phyloP scores from a whole-genome alignment of 2,329 filamentous ascomycete genomes.

The Penicillium sp. region DNA sequence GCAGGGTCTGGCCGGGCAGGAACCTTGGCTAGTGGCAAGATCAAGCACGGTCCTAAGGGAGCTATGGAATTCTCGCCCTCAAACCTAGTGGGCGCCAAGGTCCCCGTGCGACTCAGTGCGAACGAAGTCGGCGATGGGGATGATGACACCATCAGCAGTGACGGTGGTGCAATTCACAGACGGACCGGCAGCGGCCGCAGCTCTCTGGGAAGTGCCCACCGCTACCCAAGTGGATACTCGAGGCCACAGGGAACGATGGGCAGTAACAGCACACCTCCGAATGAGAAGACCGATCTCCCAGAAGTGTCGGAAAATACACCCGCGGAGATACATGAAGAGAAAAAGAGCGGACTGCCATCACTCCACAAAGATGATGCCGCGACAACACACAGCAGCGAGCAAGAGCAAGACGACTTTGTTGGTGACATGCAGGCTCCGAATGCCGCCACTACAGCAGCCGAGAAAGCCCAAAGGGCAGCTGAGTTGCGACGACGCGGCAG shows the following conservation, averaged over 20 bases:
- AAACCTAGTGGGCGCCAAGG: conserved; percentile 66
- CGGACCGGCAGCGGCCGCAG: conserved; percentile 52
- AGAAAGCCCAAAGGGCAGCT: conserved; percentile 37
- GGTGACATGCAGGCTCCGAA: conserved; percentile 44
- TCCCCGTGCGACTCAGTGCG: conserved; percentile 86
- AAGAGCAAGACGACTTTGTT: conserved; percentile 46
- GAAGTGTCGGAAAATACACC: conserved; percentile 36
- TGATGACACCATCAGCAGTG: conserved; percentile 47
- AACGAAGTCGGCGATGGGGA: conserved; percentile 87
- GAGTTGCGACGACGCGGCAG: conserved; percentile 41
- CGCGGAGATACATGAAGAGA: conserved; percentile 22
- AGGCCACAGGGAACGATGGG: conserved; percentile 39
- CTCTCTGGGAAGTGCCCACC: conserved; percentile 43
- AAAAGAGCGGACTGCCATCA: conserved; percentile 22
- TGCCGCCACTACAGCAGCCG: conserved; percentile 31
- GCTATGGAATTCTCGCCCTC: conserved; percentile 70
- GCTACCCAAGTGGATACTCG: conserved; percentile 40
- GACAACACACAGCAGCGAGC: conserved; percentile 29
- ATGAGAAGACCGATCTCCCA: conserved; percentile 35
- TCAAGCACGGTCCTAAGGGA: conserved; percentile 74
- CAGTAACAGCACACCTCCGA: conserved; percentile 48
- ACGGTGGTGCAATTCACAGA: conserved; percentile 38
- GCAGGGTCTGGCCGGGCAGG: conserved; percentile 47
- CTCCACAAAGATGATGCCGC: conserved; percentile 23
- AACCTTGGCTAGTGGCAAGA: conserved; percentile 65